Base-by-base conservation (phyloP, 306 rosid species). In the Gynostemma pentaphyllum region DNA sequence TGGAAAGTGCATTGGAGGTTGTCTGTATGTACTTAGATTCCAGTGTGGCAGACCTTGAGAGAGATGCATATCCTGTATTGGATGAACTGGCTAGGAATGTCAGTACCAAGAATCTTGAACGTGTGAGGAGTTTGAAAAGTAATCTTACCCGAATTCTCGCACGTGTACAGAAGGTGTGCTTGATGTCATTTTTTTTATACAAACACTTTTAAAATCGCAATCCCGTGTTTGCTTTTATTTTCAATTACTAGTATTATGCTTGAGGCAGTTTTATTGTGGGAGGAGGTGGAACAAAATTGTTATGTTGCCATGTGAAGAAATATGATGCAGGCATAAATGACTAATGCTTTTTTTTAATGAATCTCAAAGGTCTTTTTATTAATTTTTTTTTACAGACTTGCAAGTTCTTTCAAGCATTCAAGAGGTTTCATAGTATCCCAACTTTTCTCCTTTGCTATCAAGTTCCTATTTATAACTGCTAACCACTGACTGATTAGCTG, bases 61-160 rank as follows among this genome's bases (percentile, higher is more conserved):
- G 79, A 73, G 83, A 73, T 47, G 99, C 97, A 44, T 94, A 94
- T 78, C 99, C 99, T 59, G 83, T 94, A 5, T 69, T 94, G 48
- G 99, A 94, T 78, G 98, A 88, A 68, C 81, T 88, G 70, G 98
- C 98, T n/a, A 79, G 79, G 78, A 88, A 84, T 74, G 99, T 92
- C 65, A 92, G 99, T 76, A 88, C 99, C 67, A 92, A 86, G 74
- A 92, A 92, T 81, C 95, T 92, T 75, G 99, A 92, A 69, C 96
- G 77, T 61, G 99, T 92, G 56, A 64, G 99, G 39, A 92, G 96
- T 72, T 79, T 92, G 83, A 92, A 92, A 80, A 92, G 99, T 79
- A 92, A 84, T 66, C 94, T 92, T 72, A 92, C 99, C 0, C 90
- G 90, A 10, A 76, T 92, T 62, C 95, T 92, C 67, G 95, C 99